Base-by-base conservation (phyloP, 495 filamentous ascomycete species). In the Patellaria atrata region DNA sequence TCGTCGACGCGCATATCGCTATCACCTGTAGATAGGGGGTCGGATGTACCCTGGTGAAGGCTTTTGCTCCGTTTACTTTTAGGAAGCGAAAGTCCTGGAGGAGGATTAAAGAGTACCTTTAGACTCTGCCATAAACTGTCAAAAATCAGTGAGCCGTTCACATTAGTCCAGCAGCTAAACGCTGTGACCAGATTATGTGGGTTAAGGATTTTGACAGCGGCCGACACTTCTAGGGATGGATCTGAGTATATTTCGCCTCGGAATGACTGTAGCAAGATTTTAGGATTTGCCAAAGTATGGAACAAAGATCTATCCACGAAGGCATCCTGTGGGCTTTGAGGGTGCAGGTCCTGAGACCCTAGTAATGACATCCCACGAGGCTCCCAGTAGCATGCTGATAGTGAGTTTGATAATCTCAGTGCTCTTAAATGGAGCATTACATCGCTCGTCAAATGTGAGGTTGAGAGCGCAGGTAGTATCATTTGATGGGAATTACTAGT, bases 221-320 rank as follows among this genome's bases (percentile, higher is more conserved):
- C n/a, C n/a, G n/a, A n/a, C n/a, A n/a, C n/a, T n/a, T n/a, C n/a
- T n/a, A n/a, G n/a, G n/a, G n/a, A n/a, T n/a, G n/a, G n/a, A n/a
- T n/a, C n/a, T n/a, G n/a, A n/a, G n/a, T n/a, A n/a, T n/a, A n/a
- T n/a, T 28, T 59, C 54, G 13, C 61, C 45, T 21, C 54, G 63
- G 55, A 91, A 91, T 0, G 79, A 85, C 29, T 51, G 57, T 13
- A 84, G 43, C 16, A 81, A 58, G 5, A 75, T 65, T 22, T 63
- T 63, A 0, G 77, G 68, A 35, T 71, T 74, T 41, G 77, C 75
- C 20, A 91, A 55, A 4, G 79, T 67, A 43, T 77, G 77, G 50
- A 80, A 86, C 2, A 84, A 54, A 31, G 73, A 79, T 42, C 87
- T 79, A 15, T 79, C 71, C 24, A 75, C 59, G 50, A 86, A 89